Base-by-base conservation (phyloP, 345 rosid genomes). In the Salix viminalis region DNA sequence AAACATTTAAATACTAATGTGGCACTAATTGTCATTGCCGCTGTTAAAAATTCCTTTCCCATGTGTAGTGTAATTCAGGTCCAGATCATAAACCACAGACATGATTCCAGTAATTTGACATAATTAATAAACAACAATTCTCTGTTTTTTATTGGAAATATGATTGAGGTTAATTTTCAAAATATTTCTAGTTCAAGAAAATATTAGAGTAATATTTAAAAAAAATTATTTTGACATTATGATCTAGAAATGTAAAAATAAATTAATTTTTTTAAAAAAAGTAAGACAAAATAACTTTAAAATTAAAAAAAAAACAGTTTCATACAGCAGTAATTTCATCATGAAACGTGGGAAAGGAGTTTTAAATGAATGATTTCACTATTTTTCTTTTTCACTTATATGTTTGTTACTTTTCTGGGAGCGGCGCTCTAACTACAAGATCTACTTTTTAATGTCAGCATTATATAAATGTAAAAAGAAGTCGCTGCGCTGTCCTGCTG, bases 401-500 rank as follows among this genome's bases (percentile, higher is more conserved):
- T 58, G 28, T 23, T 58, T n/a, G 26, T 56, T 56, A n/a, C 28
- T 56, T 56, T 56, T 56, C 23, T 9, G 28, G 24, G 26, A 9
- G 62, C 62, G 24, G 14, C 4, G 62, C 62, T 56, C 62, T n/a
- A n/a, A 56, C 24, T 56, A 4, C 11, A n/a, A 56, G 26, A 56
- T 56, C 28, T 68, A 73, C 61, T 50, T 66, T 71, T 56, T 19
- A 62, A 28, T 56, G 68, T 74, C 61, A 68, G 67, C 21, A 42
- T 65, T 65, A 58, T 65, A 58, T 34, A 34, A 78, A 56, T 32
- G 42, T n/a, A 13, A 30, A 62, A 71, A 28, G 9, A 42, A 39
- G 83, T 73, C 69, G 71, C 67, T 62, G 73, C 11, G 2, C 60
- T 61, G 74, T 60, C 56, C 23, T 30, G 75, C 62, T 67, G 83